These are phyloP conservation scores for Geotrichum aggregatum DNA, from an alignment of 1,139 yeast species.

Conservation along the genomic window DNA sequence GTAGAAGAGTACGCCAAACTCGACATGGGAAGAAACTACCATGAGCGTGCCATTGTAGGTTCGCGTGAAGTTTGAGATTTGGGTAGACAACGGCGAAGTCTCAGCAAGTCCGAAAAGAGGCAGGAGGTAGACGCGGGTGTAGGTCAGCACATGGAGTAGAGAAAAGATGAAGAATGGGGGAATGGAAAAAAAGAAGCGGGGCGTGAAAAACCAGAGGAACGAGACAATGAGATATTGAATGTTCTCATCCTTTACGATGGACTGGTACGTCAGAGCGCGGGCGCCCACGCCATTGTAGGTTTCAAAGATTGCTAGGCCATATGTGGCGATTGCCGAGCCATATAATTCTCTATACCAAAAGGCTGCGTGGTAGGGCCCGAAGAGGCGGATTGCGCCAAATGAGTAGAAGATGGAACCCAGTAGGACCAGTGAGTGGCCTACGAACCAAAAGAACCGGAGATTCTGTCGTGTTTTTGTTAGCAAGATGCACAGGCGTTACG, in stretches of 20 bases:
- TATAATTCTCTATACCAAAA: conserved; percentile 60
- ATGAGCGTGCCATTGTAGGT: conserved; percentile 67
- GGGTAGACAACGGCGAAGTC: conserved; percentile 41
- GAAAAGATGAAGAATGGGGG: conserved; percentile 68
- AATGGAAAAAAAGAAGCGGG: conserved; percentile 52
- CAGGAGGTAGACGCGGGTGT: conserved; percentile 59
- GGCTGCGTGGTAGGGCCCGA: conserved; percentile 31
- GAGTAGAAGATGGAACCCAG: conserved; percentile 52
- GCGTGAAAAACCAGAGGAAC: conserved; percentile 52
- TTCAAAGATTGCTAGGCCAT: conserved; percentile 72
- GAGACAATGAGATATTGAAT: conserved; percentile 61
- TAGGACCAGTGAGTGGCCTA: conserved; percentile 63
- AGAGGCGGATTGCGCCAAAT: conserved; percentile 43
- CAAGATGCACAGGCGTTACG: background rate
- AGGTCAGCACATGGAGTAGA: conserved; percentile 66
- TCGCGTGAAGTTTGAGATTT: conserved; percentile 53
- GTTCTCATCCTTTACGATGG: conserved; percentile 56
- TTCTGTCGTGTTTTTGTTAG: conserved; percentile 14
- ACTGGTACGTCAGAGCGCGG: conserved; percentile 33
- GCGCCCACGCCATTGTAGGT: conserved; percentile 33
- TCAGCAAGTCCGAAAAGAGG: conserved; percentile 58
- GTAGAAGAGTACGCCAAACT: conserved; percentile 50
- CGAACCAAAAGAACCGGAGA: conserved; percentile 21
- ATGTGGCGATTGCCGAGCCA: conserved; percentile 67
- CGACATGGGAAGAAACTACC: conserved; percentile 66